Evolutionary conservation across 1,284 basidiomycete genomes (phyloP).

Genomic region (Cutaneotrichosporon dermatis): DNA sequence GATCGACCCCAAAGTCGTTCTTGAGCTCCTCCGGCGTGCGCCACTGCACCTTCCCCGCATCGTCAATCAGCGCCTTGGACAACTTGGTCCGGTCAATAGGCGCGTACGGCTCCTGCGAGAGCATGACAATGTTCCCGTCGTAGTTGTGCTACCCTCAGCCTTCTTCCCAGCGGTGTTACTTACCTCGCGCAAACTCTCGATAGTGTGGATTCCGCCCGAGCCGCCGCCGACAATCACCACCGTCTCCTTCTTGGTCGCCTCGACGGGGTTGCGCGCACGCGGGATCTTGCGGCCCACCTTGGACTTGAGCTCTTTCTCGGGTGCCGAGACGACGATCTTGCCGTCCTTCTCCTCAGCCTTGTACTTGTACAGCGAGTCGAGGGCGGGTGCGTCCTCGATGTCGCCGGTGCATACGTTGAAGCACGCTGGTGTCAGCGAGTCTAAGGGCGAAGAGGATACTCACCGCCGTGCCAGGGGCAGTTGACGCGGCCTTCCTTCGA

Average conservation of each 20-base stretch:
- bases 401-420: slow-evolving; percentile 72
- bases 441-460: no score
- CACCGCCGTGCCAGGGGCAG: slow-evolving; percentile 89
- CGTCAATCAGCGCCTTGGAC: slow-evolving; percentile 78
- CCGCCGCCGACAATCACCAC: slow-evolving; percentile 81
- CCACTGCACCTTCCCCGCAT: slow-evolving; percentile 71
- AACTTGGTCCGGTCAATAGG: slow-evolving; percentile 85
- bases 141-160: slow-evolving; percentile 61
- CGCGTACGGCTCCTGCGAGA: slow-evolving; percentile 72
- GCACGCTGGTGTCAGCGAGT: slow-evolving; percentile 63
- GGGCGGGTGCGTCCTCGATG: slow-evolving; percentile 82
- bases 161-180: slow-evolving; percentile 1
- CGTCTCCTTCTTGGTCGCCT: slow-evolving; percentile 51
- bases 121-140: slow-evolving; percentile 68
- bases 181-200: slow-evolving; percentile 81
- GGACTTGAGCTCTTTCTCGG: slow-evolving; percentile 62
- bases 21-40: slow-evolving; percentile 68
- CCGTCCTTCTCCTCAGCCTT: slow-evolving; percentile 59
- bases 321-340: slow-evolving; percentile 76
- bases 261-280: slow-evolving; percentile 40
- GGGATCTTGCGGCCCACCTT: slow-evolving; percentile 58
- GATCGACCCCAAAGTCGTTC: slow-evolving; percentile 71
- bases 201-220: slow-evolving; percentile 69
- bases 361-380: slow-evolving; percentile 78
- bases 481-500: slow-evolving; percentile 72